phyloP scores from a whole-genome alignment of 2,329 filamentous ascomycete species.

The Thielaviopsis musarum region DNA sequence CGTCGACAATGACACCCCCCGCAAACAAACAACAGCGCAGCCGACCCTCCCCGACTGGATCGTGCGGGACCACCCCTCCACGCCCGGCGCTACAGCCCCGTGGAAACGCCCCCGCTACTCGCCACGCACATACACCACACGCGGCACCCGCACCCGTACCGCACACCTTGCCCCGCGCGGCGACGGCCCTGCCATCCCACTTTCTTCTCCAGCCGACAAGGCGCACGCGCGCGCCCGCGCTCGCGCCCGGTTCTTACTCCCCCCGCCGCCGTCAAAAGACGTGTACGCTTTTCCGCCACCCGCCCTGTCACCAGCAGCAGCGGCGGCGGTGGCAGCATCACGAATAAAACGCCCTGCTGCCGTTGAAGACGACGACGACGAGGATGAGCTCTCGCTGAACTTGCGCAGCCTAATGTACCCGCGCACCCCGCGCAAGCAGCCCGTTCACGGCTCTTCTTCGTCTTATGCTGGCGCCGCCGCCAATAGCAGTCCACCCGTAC shows the following conservation, averaged over 20 bases:
- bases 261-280: no score
- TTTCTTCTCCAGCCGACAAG: conserved; percentile 2
- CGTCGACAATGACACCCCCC: no score
- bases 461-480: background rate
- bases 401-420: conserved; percentile 11
- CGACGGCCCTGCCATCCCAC: background rate
- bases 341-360: background rate
- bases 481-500: background rate
- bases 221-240: background rate
- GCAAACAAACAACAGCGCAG: background rate
- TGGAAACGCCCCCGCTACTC: background rate
- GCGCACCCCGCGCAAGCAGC: background rate
- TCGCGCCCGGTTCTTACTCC: background rate
- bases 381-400: conserved; percentile 24
- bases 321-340: no score
- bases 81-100: background rate
- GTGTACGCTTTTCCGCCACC: no score
- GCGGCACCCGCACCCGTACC: background rate
- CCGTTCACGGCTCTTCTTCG: background rate
- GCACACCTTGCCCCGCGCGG: background rate
- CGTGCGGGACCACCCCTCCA: background rate
- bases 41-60: background rate
- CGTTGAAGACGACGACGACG: conserved; percentile 14
- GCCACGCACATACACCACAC: background rate
- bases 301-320: no score